Conservation (phyloP, 73 alveolate genomes). For the Paraurostyla sp. region DNA sequence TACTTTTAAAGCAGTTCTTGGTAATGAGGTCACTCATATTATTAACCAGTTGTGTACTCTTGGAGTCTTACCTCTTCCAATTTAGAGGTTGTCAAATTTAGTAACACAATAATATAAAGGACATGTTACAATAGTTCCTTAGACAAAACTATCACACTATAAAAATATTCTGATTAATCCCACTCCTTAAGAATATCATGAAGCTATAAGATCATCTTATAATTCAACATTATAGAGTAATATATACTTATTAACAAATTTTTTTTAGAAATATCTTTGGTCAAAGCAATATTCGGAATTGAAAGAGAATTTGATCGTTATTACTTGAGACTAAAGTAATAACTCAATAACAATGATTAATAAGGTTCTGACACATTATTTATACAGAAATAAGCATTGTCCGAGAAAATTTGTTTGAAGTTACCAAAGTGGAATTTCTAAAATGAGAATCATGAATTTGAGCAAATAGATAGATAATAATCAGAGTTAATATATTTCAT, state of each 20-base stretch:
- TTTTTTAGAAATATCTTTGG: slow-evolving; percentile 51
- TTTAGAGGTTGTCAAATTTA: slow-evolving; percentile 42
- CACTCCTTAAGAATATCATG: slow-evolving; percentile 46
- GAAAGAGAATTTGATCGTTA: slow-evolving; percentile 79
- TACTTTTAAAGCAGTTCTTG: slow-evolving; percentile 51
- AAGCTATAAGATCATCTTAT: slow-evolving; percentile 58
- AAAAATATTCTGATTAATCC: slow-evolving; percentile 73
- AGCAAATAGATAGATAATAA: neutral
- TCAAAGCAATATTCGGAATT: slow-evolving; percentile 71
- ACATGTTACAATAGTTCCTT: slow-evolving; percentile 78
- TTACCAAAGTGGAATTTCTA: no score
- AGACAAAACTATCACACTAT: slow-evolving; percentile 58
- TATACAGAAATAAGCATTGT: no score
- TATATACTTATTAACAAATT: neutral
- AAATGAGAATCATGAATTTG: slow-evolving; percentile 13
- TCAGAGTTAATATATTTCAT: slow-evolving; percentile 36
- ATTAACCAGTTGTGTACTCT: slow-evolving; percentile 34
- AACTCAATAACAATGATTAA: no score
- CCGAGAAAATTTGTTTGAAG: no score
- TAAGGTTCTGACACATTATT: no score
- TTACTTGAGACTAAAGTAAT: slow-evolving; percentile 66
- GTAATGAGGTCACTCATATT: slow-evolving; percentile 69
- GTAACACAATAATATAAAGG: slow-evolving; percentile 72
- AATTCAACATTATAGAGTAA: slow-evolving; percentile 67
- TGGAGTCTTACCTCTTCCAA: slow-evolving; percentile 55